phyloP scores from a whole-genome alignment of 331 rosid species.

The Malus hybrid region DNA sequence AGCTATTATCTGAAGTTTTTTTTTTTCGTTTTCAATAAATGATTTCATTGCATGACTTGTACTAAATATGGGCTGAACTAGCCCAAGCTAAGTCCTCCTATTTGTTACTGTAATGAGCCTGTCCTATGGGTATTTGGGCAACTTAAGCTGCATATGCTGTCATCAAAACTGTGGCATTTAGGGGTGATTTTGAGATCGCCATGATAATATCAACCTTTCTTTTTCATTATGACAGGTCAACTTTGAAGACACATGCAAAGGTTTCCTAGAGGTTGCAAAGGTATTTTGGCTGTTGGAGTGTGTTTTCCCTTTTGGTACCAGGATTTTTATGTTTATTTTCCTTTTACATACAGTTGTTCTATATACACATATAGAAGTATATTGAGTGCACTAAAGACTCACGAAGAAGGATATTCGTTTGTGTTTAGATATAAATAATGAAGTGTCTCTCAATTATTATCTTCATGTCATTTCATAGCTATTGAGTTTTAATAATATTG shows the following conservation, averaged over 20 bases:
- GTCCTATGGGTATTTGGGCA: not conserved
- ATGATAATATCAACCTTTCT: not conserved
- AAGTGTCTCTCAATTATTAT: too few relatives aligned
- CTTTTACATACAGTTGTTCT: not conserved
- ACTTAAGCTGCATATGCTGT: not conserved
- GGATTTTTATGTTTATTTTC: not conserved
- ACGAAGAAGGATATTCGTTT: not conserved
- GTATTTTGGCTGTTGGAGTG: constrained; percentile 28
- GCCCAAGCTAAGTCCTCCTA: not conserved
- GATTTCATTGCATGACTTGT: not conserved
- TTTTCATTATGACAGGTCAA: constrained; percentile 53
- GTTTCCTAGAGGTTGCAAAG: constrained; percentile 95
- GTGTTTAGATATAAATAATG: not conserved
- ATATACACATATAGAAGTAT: not conserved
- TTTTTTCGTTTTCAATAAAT: not conserved
- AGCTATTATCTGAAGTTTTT: not conserved
- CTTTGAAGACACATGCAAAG: constrained; percentile 97
- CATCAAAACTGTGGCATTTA: not conserved
- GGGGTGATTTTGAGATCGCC: not conserved
- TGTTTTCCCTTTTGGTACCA: not conserved
- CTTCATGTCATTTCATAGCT: too few relatives aligned
- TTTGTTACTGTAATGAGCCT: not conserved
- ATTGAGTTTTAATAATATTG: not conserved
- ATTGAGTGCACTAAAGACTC: not conserved
- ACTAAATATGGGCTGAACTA: not conserved